These are phyloP conservation scores for Zygosaccharomyces gambellarensis DNA, from an alignment of 805 yeast genomes.

Conservation along the genomic window DNA sequence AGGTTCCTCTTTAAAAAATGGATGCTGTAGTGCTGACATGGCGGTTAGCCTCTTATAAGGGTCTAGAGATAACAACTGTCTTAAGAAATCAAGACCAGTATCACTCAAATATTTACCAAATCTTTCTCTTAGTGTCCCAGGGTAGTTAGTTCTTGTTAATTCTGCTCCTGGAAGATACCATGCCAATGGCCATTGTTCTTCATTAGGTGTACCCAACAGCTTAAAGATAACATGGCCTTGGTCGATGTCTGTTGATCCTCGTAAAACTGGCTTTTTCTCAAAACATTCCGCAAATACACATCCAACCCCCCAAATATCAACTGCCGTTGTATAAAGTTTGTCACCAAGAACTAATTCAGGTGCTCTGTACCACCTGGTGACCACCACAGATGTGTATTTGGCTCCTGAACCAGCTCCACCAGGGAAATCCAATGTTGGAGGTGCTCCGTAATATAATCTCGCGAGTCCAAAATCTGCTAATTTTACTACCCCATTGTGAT, in stretches of 20 bases:
- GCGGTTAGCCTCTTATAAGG: slow-evolving; percentile 77
- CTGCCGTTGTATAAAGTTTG: slow-evolving; percentile 82
- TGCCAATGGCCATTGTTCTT: slow-evolving; percentile 57
- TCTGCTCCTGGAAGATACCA: slow-evolving; percentile 49
- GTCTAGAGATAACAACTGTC: slow-evolving; percentile 60
- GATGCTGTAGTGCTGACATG: slow-evolving; percentile 63
- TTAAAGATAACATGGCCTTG: slow-evolving; percentile 80
- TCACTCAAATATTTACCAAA: slow-evolving; percentile 40
- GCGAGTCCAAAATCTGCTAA: slow-evolving; percentile 97
- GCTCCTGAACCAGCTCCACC: slow-evolving; percentile 42
- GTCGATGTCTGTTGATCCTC: slow-evolving; percentile 80
- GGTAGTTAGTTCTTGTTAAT: slow-evolving; percentile 33
- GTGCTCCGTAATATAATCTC: slow-evolving; percentile 58
- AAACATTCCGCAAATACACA: slow-evolving; percentile 93
- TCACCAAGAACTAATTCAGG: slow-evolving; percentile 90
- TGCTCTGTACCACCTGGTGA: slow-evolving; percentile 96
- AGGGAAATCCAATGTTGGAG: slow-evolving; percentile 46
- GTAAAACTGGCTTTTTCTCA: slow-evolving; percentile 73
- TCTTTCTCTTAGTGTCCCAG: slow-evolving; percentile 44
- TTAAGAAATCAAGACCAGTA: slow-evolving; percentile 51
- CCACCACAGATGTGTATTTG: slow-evolving; percentile 66
- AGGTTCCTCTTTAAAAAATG: slow-evolving; percentile 65
- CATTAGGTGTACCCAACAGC: slow-evolving; percentile 74
- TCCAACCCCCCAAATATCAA: slow-evolving; percentile 97
- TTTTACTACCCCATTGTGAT: slow-evolving; percentile 69